Base-by-base conservation (phyloP, 805 yeast species). In the Ogataea degrootiae region DNA sequence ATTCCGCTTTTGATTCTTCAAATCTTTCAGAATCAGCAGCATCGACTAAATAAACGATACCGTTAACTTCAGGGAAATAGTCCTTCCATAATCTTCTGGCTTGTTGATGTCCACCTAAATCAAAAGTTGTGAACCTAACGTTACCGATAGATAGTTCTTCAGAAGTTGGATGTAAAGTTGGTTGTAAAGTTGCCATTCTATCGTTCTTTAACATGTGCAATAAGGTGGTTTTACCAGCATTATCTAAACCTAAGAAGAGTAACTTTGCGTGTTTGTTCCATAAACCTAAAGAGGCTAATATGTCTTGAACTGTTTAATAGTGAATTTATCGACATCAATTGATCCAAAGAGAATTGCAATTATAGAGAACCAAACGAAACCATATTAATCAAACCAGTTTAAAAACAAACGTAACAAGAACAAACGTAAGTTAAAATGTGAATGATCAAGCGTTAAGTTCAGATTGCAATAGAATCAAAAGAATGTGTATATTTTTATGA, bases 1-100 rank as follows among this genome's bases (percentile, higher is more conserved):
- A 79, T 74, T 94, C 99, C 39, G 90, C 89, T 71, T 87, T 86
- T 52, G 96, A 86, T 75, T 94, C 99, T 57, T 87, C 86, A 60
- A 94, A 87, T 71, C 99, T 85, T 67, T 85, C 96, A 36, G 94
- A 84, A 66, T 94, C 99, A 47, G 98, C 98, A 47, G 96, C 95
- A 68, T 94, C 99, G 33, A 94, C 97, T 50, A 94, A 75, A 69
- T 87, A 94, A 33, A 94, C 98, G 57, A 94, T 94, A 47, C 97
- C 99, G 69, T 90, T 87, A 43, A 94, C 99, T 73, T 94, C 99
- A 50, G 99, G 99, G 85, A 94, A 94, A 70, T 94, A 94, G 69
- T 94, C 98, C 67, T 91, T 91, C 99, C 99, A 94, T 65, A 94
- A 82, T 73, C 99, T 89, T 74, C 99, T 91, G 43, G 99, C 98